These are phyloP conservation scores for Leucosporidium creatinivorum DNA, from an alignment of 768 basidiomycete species.

Conservation along the genomic window DNA sequence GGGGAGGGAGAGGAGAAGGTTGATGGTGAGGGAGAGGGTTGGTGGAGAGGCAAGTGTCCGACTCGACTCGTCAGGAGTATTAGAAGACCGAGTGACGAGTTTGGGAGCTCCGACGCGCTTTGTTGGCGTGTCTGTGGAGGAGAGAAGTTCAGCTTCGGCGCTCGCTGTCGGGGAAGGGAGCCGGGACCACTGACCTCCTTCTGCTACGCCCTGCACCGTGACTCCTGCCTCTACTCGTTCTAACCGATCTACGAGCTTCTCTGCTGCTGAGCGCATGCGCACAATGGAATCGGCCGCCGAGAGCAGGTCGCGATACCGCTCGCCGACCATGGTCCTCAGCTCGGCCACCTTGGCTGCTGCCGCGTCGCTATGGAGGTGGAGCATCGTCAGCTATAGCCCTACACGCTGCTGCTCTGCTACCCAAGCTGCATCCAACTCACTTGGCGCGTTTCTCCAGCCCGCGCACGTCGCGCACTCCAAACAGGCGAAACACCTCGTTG, in stretches of 20 bases:
- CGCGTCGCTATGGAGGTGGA: constrained; percentile 9
- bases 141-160: too few species aligned
- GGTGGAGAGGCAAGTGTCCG: constrained; percentile 15
- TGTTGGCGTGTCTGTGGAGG: background rate
- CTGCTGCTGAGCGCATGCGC: constrained; percentile 31
- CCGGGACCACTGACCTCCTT: background rate
- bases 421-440: background rate
- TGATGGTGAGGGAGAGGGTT: constrained; percentile 26
- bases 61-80: background rate
- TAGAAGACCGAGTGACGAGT: background rate
- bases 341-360: constrained; percentile 36
- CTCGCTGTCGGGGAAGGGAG: background rate
- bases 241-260: constrained; percentile 23
- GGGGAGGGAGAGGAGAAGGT: constrained; percentile 31
- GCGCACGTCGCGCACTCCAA: constrained; percentile 36
- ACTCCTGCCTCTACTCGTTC: constrained; percentile 9
- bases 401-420: too few species aligned
- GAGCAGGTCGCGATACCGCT: constrained; percentile 38
- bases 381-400: background rate
- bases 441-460: constrained; percentile 32
- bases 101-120: background rate
- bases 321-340: constrained; percentile 38
- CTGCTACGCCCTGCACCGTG: background rate
- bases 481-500: constrained; percentile 33
- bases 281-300: constrained; percentile 38